Evolutionary conservation across 140 eudicot genomes (phyloP), one percentile per base, ranked within the genome.

Genomic region (Bidens hawaiensis): DNA sequence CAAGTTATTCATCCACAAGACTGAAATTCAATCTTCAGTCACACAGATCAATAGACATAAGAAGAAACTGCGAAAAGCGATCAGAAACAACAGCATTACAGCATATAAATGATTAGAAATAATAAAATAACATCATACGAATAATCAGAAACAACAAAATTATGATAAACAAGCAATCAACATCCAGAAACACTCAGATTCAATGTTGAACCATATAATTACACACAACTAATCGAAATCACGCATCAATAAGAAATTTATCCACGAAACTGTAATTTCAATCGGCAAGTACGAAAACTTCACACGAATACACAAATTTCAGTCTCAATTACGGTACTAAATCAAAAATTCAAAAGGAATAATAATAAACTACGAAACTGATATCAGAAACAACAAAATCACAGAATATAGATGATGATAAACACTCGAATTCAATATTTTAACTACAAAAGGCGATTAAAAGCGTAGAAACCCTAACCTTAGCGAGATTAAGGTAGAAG

Each of bases 401-500:
- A 13, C n/a, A 10, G 46, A 22, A 15, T 45, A 16, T 17, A 17
- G 17, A 5, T 45, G 46, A 48, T 60, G 50, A 60, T 33, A 38
- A 36, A 19, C 31, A 56, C 17, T 17, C 2, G 2, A 13, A 60
- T 38, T 49, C 49, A 26, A 55, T 9, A 6, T 6, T 21, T n/a
- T 8, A 41, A 56, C 45, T 2, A 4, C n/a, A 58, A 34, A 27
- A 31, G 4, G 6, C 33, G 46, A 69, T 19, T 1, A 59, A 38
- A 16, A 33, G 12, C 54, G 23, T 19, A 45, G 31, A 47, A 72
- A 34, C 3, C 30, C 49, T 16, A 55, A 76, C 89, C 89, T 83
- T 83, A 45, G 81, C 83, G 52, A 82, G 89, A 75, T 72, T 82
- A 17, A 82, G 76, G 77, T 79, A 82, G 79, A 82, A 79, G 78